Base-by-base conservation (phyloP, 2,329 filamentous ascomycete species). In the Talaromyces atroroseus region DNA sequence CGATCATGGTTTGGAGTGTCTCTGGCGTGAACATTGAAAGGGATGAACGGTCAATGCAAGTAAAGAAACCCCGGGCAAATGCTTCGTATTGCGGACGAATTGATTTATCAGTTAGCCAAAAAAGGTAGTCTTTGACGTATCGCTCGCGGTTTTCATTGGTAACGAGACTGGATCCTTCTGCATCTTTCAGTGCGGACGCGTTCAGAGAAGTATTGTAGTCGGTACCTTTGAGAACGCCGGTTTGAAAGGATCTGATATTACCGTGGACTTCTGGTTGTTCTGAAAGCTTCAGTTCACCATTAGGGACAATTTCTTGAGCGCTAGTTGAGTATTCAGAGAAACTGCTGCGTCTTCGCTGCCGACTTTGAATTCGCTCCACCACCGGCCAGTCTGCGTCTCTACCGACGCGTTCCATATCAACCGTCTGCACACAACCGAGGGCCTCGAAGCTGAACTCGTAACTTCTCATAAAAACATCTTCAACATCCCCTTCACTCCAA, bases 111-210 rank as follows among this genome's bases (percentile, higher is more conserved):
- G 89, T 90, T 24, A 96, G 80, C 79, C 91, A 95, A 57, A 80
- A 80, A 62, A 95, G 87, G 70, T 97, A 97, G 71, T 95, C 89
- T 55, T 80, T 82, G 3, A 96, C 85, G 64, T 90, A 99, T 29
- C 83, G 80, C 52, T 85, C 79, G 46, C 91, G 85, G 68, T 95
- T 96, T 38, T 80, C 81, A 62, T 87, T 86, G 0, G 90, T 96
- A 24, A 97, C 90, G n/a, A 90, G 75, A 0, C 82, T 80, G 0
- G 88, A 82, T 60, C 88, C 83, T 66, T 60, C 71, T 59, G 42
- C 71, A 59, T 47, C 72, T 61, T 45, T 71, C 47, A 50, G 68
- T 52, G 62, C 64, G 32, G 65, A 68, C n/a, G 23, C 45, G 56
- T 62, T 65, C 49, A 56, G 56, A 6, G 66, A 56, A 6, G 61